phyloP scores from a whole-genome alignment of 2,329 filamentous ascomycete species.

The Penicillium sp. region DNA sequence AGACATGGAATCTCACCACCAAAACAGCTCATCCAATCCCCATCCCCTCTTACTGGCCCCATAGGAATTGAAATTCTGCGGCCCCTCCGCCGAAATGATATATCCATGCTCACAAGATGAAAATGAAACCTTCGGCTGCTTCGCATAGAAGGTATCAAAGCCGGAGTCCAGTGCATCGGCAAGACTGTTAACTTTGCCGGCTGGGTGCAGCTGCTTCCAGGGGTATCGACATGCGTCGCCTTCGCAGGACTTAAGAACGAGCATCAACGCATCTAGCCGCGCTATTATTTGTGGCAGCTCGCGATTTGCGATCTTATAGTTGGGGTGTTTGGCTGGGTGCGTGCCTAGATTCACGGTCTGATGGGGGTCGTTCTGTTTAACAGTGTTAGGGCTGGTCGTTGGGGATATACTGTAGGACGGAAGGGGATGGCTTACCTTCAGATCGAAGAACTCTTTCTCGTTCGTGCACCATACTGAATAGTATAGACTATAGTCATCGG shows the following conservation, averaged over 20 bases:
- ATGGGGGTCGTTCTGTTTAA: constrained; percentile 48
- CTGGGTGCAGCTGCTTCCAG: constrained; percentile 57
- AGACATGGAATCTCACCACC: neutral
- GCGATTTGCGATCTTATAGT: constrained; percentile 17
- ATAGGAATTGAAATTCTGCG: constrained; percentile 36
- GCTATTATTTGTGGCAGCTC: constrained; percentile 40
- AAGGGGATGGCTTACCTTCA: constrained; percentile 44
- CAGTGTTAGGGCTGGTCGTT: neutral
- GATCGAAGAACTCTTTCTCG: constrained; percentile 64
- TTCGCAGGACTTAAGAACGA: constrained; percentile 62
- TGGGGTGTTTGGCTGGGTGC: constrained; percentile 14
- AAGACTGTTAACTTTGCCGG: constrained; percentile 51
- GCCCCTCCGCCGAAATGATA: constrained; percentile 55
- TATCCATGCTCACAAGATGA: constrained; percentile 57
- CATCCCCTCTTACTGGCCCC: constrained; percentile 8
- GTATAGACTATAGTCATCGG: constrained; percentile 57
- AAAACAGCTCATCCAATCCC: constrained; percentile 2
- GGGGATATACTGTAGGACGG: neutral
- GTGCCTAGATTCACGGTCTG: constrained; percentile 49
- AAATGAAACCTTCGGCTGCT: constrained; percentile 52
- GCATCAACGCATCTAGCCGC: constrained; percentile 57
- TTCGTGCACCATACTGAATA: constrained; percentile 69
- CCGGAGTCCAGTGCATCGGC: constrained; percentile 47
- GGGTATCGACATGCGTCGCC: constrained; percentile 53
- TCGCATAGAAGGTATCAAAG: constrained; percentile 56